These are phyloP conservation scores for Sarocladiaceae sp. DNA, from an alignment of 2,329 filamentous ascomycete species.

Conservation along the genomic window DNA sequence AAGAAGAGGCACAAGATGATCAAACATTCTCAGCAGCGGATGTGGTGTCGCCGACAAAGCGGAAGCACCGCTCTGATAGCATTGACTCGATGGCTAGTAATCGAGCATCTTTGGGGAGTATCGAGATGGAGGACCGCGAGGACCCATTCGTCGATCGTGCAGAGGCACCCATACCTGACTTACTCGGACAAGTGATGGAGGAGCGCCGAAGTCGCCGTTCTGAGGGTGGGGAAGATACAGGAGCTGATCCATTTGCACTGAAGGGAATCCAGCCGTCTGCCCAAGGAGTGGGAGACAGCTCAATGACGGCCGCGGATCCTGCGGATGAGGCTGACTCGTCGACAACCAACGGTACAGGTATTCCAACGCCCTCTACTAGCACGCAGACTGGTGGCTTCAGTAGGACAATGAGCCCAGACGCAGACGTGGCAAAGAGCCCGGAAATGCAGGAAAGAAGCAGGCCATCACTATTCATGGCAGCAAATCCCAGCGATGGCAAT, in stretches of 20 bases:
- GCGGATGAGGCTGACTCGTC: background rate
- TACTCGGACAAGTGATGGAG: constrained; percentile 11
- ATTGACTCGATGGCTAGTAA: constrained; percentile 41
- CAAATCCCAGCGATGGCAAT: constrained; percentile 14
- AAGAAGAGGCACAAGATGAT: constrained; percentile 24
- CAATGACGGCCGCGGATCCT: background rate
- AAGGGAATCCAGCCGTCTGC: background rate
- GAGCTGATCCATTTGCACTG: background rate
- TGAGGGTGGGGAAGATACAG: background rate
- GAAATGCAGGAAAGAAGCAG: constrained; percentile 39
- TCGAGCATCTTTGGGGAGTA: constrained; percentile 34
- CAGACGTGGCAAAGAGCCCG: constrained; percentile 22
- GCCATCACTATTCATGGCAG: constrained; percentile 20
- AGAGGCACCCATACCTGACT: constrained; percentile 18
- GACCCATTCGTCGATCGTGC: constrained; percentile 22
- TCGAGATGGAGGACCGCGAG: constrained; percentile 10
- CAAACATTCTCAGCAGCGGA: constrained; percentile 13
- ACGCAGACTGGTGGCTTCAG: background rate
- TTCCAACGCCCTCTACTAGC: background rate
- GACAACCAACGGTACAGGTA: background rate
- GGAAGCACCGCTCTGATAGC: constrained; percentile 40
- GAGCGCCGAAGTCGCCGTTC: constrained; percentile 11
- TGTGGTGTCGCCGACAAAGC: constrained; percentile 37
- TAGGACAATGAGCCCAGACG: constrained; percentile 13
- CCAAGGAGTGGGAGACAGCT: background rate